Evolutionary conservation across 2,329 filamentous ascomycete genomes (phyloP).

Genomic region (Dactylonectria estremocensis): DNA sequence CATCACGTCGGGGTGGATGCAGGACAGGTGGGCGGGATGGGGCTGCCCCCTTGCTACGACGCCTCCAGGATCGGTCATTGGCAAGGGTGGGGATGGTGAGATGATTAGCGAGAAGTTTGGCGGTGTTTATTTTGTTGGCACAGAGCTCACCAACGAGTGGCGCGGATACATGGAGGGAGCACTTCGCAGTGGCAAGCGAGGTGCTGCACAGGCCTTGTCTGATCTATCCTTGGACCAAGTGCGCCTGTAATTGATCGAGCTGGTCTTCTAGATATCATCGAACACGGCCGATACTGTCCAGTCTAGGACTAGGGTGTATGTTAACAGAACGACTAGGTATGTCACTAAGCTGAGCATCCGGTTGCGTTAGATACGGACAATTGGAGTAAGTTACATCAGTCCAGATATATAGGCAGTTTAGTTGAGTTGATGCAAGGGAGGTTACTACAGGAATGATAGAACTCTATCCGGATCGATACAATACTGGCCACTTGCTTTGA

Average conservation of each 20-base stretch:
- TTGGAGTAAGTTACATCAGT: no score
- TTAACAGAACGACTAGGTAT: no score
- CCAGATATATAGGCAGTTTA: no score
- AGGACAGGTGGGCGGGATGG: conserved; percentile 29
- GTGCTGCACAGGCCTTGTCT: conserved; percentile 15
- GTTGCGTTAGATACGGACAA: no score
- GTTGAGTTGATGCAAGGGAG: no score
- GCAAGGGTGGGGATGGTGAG: background rate
- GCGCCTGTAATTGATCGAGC: background rate
- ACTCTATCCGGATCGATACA: no score
- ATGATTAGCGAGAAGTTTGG: background rate
- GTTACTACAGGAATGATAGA: no score
- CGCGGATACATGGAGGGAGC: conserved; percentile 38
- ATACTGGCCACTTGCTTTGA: no score
- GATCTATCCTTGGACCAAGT: conserved; percentile 1
- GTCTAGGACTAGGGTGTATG: no score
- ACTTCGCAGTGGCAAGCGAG: conserved; percentile 31
- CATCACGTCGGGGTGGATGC: conserved; percentile 25
- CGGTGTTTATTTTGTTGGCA: conserved; percentile 34
- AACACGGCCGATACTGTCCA: no score
- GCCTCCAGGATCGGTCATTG: conserved; percentile 6
- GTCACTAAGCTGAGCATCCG: no score
- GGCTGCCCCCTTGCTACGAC: conserved; percentile 23
- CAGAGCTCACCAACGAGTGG: conserved; percentile 30
- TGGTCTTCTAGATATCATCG: no score